Evolutionary conservation across 2,329 filamentous ascomycete species (phyloP).

Genomic region (Penicillium sp.): DNA sequence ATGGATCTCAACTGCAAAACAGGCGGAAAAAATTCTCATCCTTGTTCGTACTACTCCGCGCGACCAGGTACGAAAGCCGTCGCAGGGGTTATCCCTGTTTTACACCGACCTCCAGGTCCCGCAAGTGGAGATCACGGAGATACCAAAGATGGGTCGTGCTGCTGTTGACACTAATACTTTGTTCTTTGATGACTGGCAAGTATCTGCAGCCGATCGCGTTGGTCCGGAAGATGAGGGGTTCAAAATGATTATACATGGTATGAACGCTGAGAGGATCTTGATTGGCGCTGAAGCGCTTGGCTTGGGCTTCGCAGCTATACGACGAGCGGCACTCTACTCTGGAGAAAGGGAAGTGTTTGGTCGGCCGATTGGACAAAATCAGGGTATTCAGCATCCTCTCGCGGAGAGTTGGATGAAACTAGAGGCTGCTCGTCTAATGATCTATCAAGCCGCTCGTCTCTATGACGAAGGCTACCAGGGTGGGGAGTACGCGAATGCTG

Average conservation of each 20-base stretch:
- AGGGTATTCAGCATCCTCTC: slow-evolving; percentile 60
- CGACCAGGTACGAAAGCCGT: slow-evolving; percentile 47
- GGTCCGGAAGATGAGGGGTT: slow-evolving; percentile 51
- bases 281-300: slow-evolving; percentile 49
- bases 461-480: slow-evolving; percentile 58
- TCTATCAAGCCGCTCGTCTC: slow-evolving; percentile 60
- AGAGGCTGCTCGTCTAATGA: slow-evolving; percentile 61
- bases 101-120: slow-evolving; percentile 48
- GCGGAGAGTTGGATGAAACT: slow-evolving; percentile 62
- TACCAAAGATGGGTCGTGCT: slow-evolving; percentile 51
- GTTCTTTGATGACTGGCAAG: slow-evolving; percentile 51
- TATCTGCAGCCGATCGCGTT: slow-evolving; percentile 45
- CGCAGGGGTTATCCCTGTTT: slow-evolving; percentile 50
- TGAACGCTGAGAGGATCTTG: slow-evolving; percentile 45
- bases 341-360: slow-evolving; percentile 56
- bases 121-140: slow-evolving; percentile 47
- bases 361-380: slow-evolving; percentile 59
- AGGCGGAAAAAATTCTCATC: slow-evolving; percentile 50
- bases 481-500: slow-evolving; percentile 60
- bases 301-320: slow-evolving; percentile 50
- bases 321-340: slow-evolving; percentile 52
- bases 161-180: slow-evolving; percentile 51
- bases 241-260: slow-evolving; percentile 48
- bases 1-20: slow-evolving; percentile 52
- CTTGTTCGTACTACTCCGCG: slow-evolving; percentile 48